Percentiles rank a stretch among this genome's conserved stretches.
Evolutionary conservation across 148 eudicot genomes (phyloP).

Genomic region (Bassia scoparia): DNA sequence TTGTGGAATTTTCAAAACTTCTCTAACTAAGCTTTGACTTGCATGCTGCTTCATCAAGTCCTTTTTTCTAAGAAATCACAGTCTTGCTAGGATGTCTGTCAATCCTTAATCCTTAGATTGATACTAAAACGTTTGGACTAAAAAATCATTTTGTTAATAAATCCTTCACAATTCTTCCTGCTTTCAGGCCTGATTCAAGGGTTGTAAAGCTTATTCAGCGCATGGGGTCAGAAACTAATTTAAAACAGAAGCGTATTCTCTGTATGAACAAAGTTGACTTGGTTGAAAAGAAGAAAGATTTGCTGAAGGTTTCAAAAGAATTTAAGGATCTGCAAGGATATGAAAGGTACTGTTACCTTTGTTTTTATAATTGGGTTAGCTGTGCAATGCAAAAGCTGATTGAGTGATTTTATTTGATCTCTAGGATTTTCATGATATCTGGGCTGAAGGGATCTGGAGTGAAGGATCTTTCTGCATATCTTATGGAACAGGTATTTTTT

Average conservation of each 20-base stretch:
- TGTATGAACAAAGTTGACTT: slow-evolving; percentile 95
- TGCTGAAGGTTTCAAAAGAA: slow-evolving; percentile 69
- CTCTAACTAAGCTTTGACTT: not conserved
- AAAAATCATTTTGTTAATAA: not conserved
- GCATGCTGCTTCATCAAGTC: not conserved
- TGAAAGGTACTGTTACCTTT: slow-evolving; percentile 49
- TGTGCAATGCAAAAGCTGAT: slow-evolving; percentile 13
- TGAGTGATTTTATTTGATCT: slow-evolving; percentile 16
- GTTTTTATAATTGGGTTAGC: not conserved
- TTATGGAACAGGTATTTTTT: slow-evolving; percentile 68
- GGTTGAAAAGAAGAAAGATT: slow-evolving; percentile 82
- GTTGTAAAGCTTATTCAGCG: slow-evolving; percentile 69
- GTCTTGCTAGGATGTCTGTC: not conserved
- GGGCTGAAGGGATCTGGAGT: slow-evolving; percentile 95
- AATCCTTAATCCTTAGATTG: not conserved
- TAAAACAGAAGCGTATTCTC: slow-evolving; percentile 71
- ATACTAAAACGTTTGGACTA: not conserved
- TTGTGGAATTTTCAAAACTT: too few species aligned
- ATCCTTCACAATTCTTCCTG: slow-evolving; percentile 2
- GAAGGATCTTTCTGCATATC: slow-evolving; percentile 61
- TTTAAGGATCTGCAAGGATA: slow-evolving; percentile 78
- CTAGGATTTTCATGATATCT: slow-evolving; percentile 79
- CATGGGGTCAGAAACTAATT: slow-evolving; percentile 62
- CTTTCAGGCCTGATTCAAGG: slow-evolving; percentile 82
- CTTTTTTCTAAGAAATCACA: not conserved